Evolutionary conservation across 1,284 basidiomycete genomes (phyloP).

Genomic region (Prillingera fragicola): DNA sequence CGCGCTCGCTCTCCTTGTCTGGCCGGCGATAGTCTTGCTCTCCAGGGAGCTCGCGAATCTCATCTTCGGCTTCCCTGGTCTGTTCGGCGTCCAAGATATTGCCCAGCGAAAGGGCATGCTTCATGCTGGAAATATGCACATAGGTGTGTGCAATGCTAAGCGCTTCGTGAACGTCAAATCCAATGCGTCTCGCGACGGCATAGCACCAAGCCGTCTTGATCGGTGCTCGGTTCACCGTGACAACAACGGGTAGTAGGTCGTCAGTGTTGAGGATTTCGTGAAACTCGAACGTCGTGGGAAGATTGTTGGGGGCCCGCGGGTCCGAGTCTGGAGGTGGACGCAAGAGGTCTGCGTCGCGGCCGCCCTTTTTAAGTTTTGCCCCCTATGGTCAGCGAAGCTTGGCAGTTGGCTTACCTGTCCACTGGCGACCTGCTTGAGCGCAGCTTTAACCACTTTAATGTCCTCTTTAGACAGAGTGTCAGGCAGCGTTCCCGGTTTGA

Average conservation of each 20-base stretch:
- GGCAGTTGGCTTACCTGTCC: conserved; percentile 34
- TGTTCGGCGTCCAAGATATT: conserved; percentile 53
- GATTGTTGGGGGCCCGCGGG: too few species aligned
- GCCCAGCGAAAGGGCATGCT: conserved; percentile 75
- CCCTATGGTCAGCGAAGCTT: too few species aligned
- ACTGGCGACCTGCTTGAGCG: conserved; percentile 53
- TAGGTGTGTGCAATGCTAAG: conserved; percentile 61
- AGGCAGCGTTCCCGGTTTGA: conserved; percentile 60
- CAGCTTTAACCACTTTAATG: conserved; percentile 58
- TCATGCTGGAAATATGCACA: conserved; percentile 81
- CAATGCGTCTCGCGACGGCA: conserved; percentile 74
- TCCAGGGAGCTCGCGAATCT: conserved; percentile 41
- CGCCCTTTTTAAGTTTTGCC: too few species aligned
- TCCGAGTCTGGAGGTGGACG: too few species aligned
- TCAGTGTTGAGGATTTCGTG: conserved; percentile 34
- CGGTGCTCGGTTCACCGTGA: conserved; percentile 82
- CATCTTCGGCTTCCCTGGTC: conserved; percentile 45
- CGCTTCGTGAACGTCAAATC: conserved; percentile 80
- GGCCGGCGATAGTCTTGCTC: conserved; percentile 10
- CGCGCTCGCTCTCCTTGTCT: neutral
- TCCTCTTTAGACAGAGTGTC: conserved; percentile 63
- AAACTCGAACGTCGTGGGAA: conserved; percentile 23
- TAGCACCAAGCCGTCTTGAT: conserved; percentile 91
- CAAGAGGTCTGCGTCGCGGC: neutral
- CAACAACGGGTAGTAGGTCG: conserved; percentile 56